Percentiles rank a stretch among this genome's conserved stretches.
These are phyloP conservation scores for Diutina pseudorugosa DNA, from an alignment of 1,139 yeast genomes.

Conservation along the genomic window DNA sequence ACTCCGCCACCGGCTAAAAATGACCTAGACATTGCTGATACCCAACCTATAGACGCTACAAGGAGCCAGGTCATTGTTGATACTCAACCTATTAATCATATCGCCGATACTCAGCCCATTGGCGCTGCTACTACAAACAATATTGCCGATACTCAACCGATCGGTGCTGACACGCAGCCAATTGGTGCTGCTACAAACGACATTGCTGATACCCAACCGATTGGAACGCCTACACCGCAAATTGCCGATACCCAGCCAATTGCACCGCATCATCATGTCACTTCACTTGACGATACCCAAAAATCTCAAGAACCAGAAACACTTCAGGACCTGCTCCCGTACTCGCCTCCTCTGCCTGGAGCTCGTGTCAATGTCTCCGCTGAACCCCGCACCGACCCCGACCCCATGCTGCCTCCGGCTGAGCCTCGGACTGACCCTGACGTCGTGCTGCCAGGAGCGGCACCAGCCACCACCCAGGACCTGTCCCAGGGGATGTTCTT, in stretches of 20 bases:
- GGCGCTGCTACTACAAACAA: not conserved
- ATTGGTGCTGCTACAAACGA: not conserved
- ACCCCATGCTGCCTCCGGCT: not conserved
- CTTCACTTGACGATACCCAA: too few relatives aligned
- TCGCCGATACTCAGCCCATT: not conserved
- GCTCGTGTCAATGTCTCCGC: not conserved
- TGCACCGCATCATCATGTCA: not conserved
- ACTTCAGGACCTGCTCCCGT: not conserved
- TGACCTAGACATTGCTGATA: not conserved
- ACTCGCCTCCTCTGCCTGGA: not conserved
- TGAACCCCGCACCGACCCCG: not conserved
- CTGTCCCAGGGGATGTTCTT: not conserved
- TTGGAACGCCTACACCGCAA: not conserved
- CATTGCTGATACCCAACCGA: not conserved
- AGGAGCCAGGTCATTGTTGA: not conserved
- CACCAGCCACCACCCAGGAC: not conserved
- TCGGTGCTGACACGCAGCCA: not conserved
- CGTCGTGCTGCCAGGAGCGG: not conserved
- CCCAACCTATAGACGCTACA: not conserved
- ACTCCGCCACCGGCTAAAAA: not conserved
- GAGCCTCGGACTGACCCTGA: not conserved
- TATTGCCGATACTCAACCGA: not conserved
- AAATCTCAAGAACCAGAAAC: not conserved
- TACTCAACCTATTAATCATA: not conserved
- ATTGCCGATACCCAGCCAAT: not conserved